Evolutionary conservation across 148 eudicot species (phyloP), one percentile per base, ranked within the genome.

Genomic region (Fagopyrum tataricum): DNA sequence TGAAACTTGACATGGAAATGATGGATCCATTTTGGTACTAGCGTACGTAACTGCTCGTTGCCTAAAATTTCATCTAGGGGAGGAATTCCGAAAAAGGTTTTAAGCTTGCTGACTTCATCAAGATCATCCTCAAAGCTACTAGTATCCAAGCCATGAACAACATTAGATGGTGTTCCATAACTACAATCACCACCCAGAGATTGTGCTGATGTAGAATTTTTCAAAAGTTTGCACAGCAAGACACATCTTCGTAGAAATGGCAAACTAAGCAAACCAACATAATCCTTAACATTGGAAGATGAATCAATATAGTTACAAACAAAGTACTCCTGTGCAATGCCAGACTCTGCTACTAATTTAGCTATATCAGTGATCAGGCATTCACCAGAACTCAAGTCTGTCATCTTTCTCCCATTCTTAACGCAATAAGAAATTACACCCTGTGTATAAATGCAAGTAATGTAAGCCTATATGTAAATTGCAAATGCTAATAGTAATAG

Each of bases 221-320:
- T 84, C 71, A 95, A 74, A 18, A 95, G 73, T 81, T 86, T 85
- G 94, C 93, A 95, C 76, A 95, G 64, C 82, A 95, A 75, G 44
- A 87, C 87, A 87, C 97, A 95, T 83, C 96, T 91, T 78, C 99
- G 84, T 79, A 95, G 75, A 81, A 72, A 95, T 66, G 99, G 99
- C 74, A 90, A 91, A 80, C 83, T 84, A 69, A 92, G 79, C 67
- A 80, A 78, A 64, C 86, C 89, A 73, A 95, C 81, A 24, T 58
- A 59, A 73, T 85, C 82, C 74, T 87, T 82, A 58, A 88, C 71
- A 70, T 86, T 82, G 77, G 53, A 73, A 72, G 86, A 78, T 49
- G 76, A 70, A 82, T 88, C 87, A 59, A 84, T 44, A 81, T 82
- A 79, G 76, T 88, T 80, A 71, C 89, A 90, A 68, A 81, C 71